phyloP scores from a whole-genome alignment of 768 basidiomycete genomes.

The Cystoderma amianthinum region DNA sequence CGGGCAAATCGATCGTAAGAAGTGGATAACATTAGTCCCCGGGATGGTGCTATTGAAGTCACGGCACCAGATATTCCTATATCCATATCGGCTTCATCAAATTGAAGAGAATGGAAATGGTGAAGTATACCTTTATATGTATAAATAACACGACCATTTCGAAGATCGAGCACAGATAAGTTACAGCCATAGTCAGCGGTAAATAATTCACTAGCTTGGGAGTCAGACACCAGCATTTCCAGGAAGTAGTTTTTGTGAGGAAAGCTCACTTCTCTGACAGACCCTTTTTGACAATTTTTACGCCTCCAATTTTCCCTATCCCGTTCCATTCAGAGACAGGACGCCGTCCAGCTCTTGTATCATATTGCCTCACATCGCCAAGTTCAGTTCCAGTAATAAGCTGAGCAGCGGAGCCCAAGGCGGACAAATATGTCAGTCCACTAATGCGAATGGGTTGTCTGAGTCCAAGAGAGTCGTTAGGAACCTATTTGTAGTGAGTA shows the following conservation, averaged over 20 bases:
- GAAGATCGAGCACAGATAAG: slow-evolving; percentile 59
- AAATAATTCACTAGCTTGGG: slow-evolving; percentile 52
- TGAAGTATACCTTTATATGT: slow-evolving; percentile 53
- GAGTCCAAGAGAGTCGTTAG: slow-evolving; percentile 69
- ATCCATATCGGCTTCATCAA: background rate
- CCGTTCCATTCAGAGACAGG: slow-evolving; percentile 66
- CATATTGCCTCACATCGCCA: slow-evolving; percentile 73
- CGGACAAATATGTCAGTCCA: slow-evolving; percentile 51
- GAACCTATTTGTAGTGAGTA: slow-evolving; percentile 31
- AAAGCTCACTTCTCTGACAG: slow-evolving; percentile 53
- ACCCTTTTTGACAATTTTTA: slow-evolving; percentile 54
- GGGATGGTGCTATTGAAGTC: slow-evolving; percentile 52
- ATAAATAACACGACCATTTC: slow-evolving; percentile 58
- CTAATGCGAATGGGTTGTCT: slow-evolving; percentile 77
- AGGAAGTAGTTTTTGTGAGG: background rate
- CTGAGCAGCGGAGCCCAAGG: slow-evolving; percentile 32
- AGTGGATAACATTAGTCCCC: slow-evolving; percentile 48
- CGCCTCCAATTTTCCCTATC: slow-evolving; percentile 53
- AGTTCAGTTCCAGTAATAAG: slow-evolving; percentile 67
- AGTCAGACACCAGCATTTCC: background rate
- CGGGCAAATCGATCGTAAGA: slow-evolving; percentile 67
- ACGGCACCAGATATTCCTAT: slow-evolving; percentile 67
- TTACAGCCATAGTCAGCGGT: slow-evolving; percentile 59
- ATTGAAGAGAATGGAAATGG: background rate
- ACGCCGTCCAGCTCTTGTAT: slow-evolving; percentile 59